Percentiles rank a stretch among this genome's conserved stretches.
These are phyloP conservation scores for Epichloe amarillans DNA, from an alignment of 2,329 filamentous ascomycete genomes.

Conservation along the genomic window DNA sequence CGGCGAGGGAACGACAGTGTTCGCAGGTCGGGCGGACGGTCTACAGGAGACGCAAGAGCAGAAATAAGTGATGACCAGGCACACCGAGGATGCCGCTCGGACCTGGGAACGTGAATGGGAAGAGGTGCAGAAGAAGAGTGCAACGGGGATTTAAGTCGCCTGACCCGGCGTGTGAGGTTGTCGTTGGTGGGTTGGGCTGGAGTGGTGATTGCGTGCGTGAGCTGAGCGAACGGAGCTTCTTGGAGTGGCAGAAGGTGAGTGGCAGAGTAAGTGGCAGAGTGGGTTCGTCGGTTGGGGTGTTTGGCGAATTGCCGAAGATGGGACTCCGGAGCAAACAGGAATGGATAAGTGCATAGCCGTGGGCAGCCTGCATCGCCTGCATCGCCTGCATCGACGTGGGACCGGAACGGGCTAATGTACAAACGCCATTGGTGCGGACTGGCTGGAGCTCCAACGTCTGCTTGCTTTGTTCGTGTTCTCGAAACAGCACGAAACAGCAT, in stretches of 20 bases:
- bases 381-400: too few species aligned
- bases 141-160: not conserved
- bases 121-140: not conserved
- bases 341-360: too few species aligned
- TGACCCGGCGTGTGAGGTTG: too few species aligned
- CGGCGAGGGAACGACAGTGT: not conserved
- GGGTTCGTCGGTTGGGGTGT: not conserved
- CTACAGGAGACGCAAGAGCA: not conserved
- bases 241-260: constrained; percentile 1
- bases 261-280: not conserved
- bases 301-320: not conserved
- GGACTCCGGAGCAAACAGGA: too few species aligned
- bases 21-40: not conserved
- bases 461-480: too few species aligned
- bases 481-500: too few species aligned
- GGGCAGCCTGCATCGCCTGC: too few species aligned
- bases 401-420: too few species aligned
- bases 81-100: not conserved
- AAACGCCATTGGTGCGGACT: too few species aligned
- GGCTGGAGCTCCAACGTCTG: too few species aligned
- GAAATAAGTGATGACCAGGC: not conserved
- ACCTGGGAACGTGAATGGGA: not conserved
- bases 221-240: not conserved
- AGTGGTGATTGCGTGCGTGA: too few species aligned
- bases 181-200: too few species aligned